Conservation (phyloP, 352 stramenopile species). For the Peronospora tabacina region DNA sequence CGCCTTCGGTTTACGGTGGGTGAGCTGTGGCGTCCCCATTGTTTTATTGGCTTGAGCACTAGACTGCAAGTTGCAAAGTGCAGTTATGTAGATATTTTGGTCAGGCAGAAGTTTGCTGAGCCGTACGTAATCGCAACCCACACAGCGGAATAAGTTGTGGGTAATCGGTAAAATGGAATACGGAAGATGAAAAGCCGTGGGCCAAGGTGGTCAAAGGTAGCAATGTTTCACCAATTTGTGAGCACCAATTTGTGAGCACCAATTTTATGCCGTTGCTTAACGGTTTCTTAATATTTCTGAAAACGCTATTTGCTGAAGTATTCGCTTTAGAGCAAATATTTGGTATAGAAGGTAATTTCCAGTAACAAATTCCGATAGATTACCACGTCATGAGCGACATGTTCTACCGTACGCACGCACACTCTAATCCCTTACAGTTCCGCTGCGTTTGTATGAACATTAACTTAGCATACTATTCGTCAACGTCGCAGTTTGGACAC, state of each 20-base stretch:
- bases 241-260: neutral
- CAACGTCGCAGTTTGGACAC: conserved; percentile 25
- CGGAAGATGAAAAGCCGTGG: conserved; percentile 11
- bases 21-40: conserved; percentile 13
- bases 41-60: neutral
- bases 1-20: conserved; percentile 15
- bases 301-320: too few species aligned
- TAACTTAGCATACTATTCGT: conserved; percentile 9
- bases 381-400: conserved; percentile 12
- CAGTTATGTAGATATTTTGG: neutral
- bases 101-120: conserved; percentile 10
- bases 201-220: neutral
- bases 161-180: too few species aligned
- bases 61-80: conserved; percentile 12
- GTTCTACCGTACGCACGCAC: too few species aligned
- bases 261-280: neutral
- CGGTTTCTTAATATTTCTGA: too few species aligned
- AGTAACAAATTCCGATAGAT: neutral
- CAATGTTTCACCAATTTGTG: neutral
- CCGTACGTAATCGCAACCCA: conserved; percentile 14
- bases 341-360: neutral
- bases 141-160: too few species aligned
- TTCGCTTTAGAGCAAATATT: too few species aligned
- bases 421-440: conserved; percentile 3
- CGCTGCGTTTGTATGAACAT: neutral